Evolutionary conservation across 768 basidiomycete species (phyloP).

Genomic region (Gelatoporia subvermispora): DNA sequence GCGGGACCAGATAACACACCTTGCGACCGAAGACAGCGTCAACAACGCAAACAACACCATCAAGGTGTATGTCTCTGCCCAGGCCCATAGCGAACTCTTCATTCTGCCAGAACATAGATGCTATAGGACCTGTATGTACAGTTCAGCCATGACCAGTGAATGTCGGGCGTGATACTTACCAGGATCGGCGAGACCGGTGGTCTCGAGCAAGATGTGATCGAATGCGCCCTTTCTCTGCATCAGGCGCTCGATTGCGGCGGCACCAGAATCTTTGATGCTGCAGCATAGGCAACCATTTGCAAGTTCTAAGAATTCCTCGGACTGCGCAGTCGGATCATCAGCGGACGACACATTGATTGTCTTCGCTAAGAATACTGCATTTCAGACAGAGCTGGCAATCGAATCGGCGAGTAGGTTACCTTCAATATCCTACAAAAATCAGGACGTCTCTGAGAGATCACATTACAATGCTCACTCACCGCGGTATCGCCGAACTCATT

Average conservation of each 20-base stretch:
- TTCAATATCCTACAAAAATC: slow-evolving; percentile 75
- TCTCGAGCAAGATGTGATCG: slow-evolving; percentile 93
- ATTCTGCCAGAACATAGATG: slow-evolving; percentile 83
- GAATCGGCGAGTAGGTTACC: slow-evolving; percentile 15
- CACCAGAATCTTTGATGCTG: slow-evolving; percentile 90
- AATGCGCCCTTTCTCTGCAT: slow-evolving; percentile 84
- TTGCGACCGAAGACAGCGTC: slow-evolving; percentile 78
- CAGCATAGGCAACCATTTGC: slow-evolving; percentile 98
- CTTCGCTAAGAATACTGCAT: slow-evolving; percentile 54
- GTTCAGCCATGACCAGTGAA: not conserved
- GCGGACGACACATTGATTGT: slow-evolving; percentile 76
- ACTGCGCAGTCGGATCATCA: slow-evolving; percentile 56
- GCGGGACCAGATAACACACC: slow-evolving; percentile 24
- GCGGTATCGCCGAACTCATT: slow-evolving; percentile 97
- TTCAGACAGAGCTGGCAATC: not conserved
- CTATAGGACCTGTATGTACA: slow-evolving; percentile 64
- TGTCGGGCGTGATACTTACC: slow-evolving; percentile 39
- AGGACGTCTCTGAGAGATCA: slow-evolving; percentile 6
- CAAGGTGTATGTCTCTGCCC: slow-evolving; percentile 66
- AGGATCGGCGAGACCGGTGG: slow-evolving; percentile 94
- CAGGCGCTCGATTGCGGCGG: slow-evolving; percentile 90
- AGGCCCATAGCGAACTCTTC: slow-evolving; percentile 72
- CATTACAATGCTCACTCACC: slow-evolving; percentile 38
- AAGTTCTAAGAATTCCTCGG: slow-evolving; percentile 86
- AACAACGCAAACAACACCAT: slow-evolving; percentile 90